phyloP scores from a whole-genome alignment of 495 filamentous ascomycete genomes.

The Penicillium angulare region DNA sequence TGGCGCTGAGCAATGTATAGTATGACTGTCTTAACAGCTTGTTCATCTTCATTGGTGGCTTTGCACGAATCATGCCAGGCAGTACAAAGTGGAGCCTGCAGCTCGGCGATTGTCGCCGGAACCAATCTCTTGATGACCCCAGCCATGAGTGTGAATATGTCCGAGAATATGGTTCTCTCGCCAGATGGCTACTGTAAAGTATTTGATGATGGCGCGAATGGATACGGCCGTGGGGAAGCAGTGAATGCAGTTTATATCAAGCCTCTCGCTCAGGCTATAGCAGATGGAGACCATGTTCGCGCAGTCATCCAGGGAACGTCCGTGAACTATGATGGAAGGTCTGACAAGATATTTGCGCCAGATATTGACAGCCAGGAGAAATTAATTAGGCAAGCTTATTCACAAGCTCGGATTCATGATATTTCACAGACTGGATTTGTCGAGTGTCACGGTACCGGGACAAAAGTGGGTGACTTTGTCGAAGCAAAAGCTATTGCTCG shows the following conservation, averaged over 20 bases:
- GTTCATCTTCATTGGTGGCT: constrained; percentile 34
- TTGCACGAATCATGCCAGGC: constrained; percentile 36
- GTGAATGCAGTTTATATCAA: constrained; percentile 33
- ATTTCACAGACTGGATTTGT: constrained; percentile 15
- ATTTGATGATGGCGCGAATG: constrained; percentile 33
- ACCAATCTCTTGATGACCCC: constrained; percentile 42
- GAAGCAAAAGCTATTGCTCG: neutral
- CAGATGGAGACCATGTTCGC: constrained; percentile 32
- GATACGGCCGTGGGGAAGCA: constrained; percentile 41
- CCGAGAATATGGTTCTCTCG: constrained; percentile 19
- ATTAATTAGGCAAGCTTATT: too few species aligned
- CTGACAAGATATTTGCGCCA: too few species aligned
- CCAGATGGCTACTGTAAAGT: constrained; percentile 16
- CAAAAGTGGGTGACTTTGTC: neutral
- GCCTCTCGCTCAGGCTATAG: constrained; percentile 29
- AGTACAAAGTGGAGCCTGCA: constrained; percentile 36
- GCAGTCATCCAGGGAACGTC: constrained; percentile 39
- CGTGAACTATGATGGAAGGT: too few species aligned
- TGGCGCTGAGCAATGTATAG: too few species aligned
- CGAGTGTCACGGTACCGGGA: constrained; percentile 16
- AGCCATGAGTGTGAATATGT: constrained; percentile 23
- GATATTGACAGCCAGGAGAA: too few species aligned
- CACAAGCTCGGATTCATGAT: too few species aligned
- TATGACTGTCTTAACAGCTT: constrained; percentile 24
- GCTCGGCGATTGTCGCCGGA: constrained; percentile 41